Evolutionary conservation across 2,329 filamentous ascomycete species (phyloP), one percentile per base, ranked within the genome.

Genomic region (Amauroascus niger): DNA sequence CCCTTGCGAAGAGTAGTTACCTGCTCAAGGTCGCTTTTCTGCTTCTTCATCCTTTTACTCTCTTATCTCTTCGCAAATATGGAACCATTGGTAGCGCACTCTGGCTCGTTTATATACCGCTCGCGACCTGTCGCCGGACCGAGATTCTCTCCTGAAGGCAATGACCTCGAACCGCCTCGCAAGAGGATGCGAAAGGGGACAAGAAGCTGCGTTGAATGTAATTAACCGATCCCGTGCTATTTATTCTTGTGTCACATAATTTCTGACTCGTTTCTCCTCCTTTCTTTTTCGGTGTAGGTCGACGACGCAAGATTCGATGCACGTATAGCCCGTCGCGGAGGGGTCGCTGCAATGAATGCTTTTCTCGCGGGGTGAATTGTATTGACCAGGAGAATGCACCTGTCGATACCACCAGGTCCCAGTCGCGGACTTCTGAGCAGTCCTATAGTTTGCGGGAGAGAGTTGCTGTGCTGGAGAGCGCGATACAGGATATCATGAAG

Each of bases 141-240:
- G 62, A 57, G 57, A 26, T 47, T 54, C 9, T 14, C 30, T 24
- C 37, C 32, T 6, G 54, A 45, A 13, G 24, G 63, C 52, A 62
- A 57, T 45, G 55, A 69, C 45, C 49, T 52, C 8, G 62, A 67
- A 44, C 52, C 68, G 61, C 62, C 68, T n/a, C 65, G 65, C 32
- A 72, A 72, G 61, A 71, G 65, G 57, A 71, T 73, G 68, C 62
- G 70, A 43, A 73, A 72, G 43, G 70, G 70, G 18, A 73, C 70
- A 20, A 71, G 67, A 56, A 72, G 69, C 55, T 73, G 70, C 59
- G 60, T 63, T 47, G 70, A 72, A 62, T 73, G 70, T 67, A 62
- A 45, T 62, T 22, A 8, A n/a, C 18, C 18, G 24, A 5, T 30
- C 7, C 7, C 44, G 6, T 33, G 22, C 30, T 30, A n/a, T 14